phyloP scores from a whole-genome alignment of 768 basidiomycete genomes.

The Boletus rufocinnamomeus region DNA sequence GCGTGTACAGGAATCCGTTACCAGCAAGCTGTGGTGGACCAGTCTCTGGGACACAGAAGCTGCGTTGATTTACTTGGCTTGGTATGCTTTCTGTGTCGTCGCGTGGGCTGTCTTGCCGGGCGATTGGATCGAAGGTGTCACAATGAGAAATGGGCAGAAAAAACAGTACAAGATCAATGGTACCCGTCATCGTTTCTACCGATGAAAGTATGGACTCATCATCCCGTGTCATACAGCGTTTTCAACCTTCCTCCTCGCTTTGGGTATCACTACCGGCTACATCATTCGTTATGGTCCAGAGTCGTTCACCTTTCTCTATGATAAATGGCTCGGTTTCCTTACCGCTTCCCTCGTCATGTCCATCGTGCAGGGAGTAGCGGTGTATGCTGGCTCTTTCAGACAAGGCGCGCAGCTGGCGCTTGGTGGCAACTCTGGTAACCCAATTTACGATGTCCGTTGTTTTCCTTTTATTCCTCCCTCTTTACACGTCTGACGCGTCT shows the following conservation, averaged over 20 bases:
- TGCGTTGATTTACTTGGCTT: constrained; percentile 71
- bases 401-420: constrained; percentile 75
- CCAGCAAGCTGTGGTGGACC: constrained; percentile 62
- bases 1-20: constrained; percentile 48
- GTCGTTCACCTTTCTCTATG: constrained; percentile 86
- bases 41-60: constrained; percentile 85
- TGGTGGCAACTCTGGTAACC: constrained; percentile 89
- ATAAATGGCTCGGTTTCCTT: constrained; percentile 87
- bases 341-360: constrained; percentile 84
- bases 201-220: neutral
- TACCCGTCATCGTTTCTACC: constrained; percentile 36
- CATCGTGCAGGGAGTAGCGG: constrained; percentile 66
- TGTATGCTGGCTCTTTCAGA: constrained; percentile 72
- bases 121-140: constrained; percentile 68
- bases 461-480: neutral
- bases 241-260: constrained; percentile 78
- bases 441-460: constrained; percentile 82
- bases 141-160: constrained; percentile 71
- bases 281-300: constrained; percentile 75
- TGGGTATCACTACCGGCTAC: constrained; percentile 70
- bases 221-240: constrained; percentile 55
- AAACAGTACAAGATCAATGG: constrained; percentile 96
- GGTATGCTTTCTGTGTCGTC: constrained; percentile 87
- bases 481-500: neutral
- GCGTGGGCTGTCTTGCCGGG: constrained; percentile 82